Percentiles rank a stretch among this genome's conserved stretches.
phyloP scores from a whole-genome alignment of 495 filamentous ascomycete genomes.

The Penicillium silybi region DNA sequence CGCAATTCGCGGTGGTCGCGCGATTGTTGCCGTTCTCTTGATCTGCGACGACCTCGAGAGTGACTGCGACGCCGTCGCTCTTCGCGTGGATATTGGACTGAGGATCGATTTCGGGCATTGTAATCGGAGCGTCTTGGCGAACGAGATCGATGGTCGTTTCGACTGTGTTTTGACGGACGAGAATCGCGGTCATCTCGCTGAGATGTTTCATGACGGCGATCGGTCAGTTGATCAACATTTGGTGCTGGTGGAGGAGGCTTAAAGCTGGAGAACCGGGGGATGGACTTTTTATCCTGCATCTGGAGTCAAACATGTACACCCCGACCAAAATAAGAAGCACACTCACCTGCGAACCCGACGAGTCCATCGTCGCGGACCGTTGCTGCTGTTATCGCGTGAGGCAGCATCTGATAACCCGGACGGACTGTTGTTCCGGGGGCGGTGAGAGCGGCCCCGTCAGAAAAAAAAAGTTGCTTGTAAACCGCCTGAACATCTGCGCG shows the following conservation, averaged over 20 bases:
- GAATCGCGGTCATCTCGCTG: slow-evolving; percentile 20
- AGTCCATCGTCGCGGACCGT: slow-evolving; percentile 34
- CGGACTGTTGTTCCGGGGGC: slow-evolving; percentile 13
- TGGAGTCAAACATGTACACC: neutral
- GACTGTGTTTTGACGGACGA: slow-evolving; percentile 22
- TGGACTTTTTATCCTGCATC: slow-evolving; percentile 35
- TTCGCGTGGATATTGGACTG: neutral
- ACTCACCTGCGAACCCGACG: slow-evolving; percentile 34
- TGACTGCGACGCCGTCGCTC: neutral
- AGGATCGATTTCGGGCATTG: neutral
- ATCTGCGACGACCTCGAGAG: neutral
- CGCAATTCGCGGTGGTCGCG: neutral
- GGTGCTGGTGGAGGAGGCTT: slow-evolving; percentile 44
- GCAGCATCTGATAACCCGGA: slow-evolving; percentile 14
- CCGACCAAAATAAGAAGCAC: neutral
- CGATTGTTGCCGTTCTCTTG: neutral
- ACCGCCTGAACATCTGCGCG: slow-evolving; percentile 9
- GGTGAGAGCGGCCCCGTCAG: slow-evolving; percentile 9
- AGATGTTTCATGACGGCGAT: slow-evolving; percentile 15
- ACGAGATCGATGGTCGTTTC: slow-evolving; percentile 22
- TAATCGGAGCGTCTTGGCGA: slow-evolving; percentile 8
- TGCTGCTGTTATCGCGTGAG: slow-evolving; percentile 10
- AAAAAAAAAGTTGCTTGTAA: slow-evolving; percentile 35
- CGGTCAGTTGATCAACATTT: slow-evolving; percentile 4
- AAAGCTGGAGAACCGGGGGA: slow-evolving; percentile 70